A percentile compares a stretch with the other conserved stretches of the same genome.
Evolutionary conservation across 805 yeast species (phyloP).

Genomic region (Kluyveromyces siamensis): DNA sequence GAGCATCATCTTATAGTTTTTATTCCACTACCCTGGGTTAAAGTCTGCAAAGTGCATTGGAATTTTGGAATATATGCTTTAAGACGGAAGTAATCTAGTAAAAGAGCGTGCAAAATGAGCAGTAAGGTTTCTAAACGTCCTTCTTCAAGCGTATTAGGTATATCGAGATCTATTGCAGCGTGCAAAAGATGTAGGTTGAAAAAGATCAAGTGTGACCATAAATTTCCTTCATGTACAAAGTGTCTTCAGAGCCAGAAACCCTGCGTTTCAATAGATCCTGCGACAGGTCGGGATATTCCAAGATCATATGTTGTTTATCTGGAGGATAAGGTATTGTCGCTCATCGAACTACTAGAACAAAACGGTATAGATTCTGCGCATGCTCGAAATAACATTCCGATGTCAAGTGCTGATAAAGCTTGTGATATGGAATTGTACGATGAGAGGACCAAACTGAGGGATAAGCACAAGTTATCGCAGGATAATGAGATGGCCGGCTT

Average conservation of each 20-base stretch:
- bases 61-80: constrained; percentile 3
- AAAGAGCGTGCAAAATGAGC: background rate
- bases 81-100: background rate
- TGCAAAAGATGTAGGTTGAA: constrained; percentile 74
- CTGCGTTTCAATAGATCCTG: constrained; percentile 80
- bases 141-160: constrained; percentile 27
- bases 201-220: constrained; percentile 55
- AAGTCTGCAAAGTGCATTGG: background rate
- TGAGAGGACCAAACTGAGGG: constrained; percentile 10
- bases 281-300: constrained; percentile 81
- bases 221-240: constrained; percentile 45
- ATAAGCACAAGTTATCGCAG: constrained; percentile 13
- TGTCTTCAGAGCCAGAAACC: constrained; percentile 55
- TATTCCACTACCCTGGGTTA: no score
- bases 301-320: constrained; percentile 66
- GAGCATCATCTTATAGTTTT: no score
- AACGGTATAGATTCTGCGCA: constrained; percentile 33
- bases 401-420: constrained; percentile 21
- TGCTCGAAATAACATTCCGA: constrained; percentile 20
- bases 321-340: constrained; percentile 52
- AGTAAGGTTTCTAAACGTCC: constrained; percentile 8
- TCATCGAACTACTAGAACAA: constrained; percentile 42
- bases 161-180: constrained; percentile 66
- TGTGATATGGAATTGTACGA: constrained; percentile 15
- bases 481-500: constrained; percentile 20